Conservation (phyloP, 2,329 filamentous ascomycete genomes). For the Uncinocarpus reesii region DNA sequence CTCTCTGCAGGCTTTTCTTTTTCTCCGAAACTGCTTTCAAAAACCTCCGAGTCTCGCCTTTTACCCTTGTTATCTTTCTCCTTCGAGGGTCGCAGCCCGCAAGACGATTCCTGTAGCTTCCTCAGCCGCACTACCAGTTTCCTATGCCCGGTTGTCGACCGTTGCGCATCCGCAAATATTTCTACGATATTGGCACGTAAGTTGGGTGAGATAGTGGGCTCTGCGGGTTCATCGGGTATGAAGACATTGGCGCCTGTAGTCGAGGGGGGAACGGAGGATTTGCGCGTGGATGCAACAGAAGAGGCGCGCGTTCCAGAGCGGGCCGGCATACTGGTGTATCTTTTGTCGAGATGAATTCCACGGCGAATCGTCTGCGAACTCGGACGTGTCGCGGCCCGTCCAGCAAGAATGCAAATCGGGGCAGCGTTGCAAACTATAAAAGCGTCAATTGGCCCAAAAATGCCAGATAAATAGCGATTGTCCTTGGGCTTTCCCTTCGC, state of each 20-base stretch:
- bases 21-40: conserved; percentile 34
- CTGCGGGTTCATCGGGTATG: conserved; percentile 54
- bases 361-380: too few relatives aligned
- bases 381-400: too few relatives aligned
- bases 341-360: too few relatives aligned
- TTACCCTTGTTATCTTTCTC: conserved; percentile 25
- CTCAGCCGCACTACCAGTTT: conserved; percentile 80
- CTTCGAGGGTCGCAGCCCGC: conserved; percentile 43
- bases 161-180: conserved; percentile 72
- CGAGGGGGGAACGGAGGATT: conserved; percentile 54
- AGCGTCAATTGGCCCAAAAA: too few relatives aligned
- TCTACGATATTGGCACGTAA: conserved; percentile 64
- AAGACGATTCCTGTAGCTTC: conserved; percentile 81
- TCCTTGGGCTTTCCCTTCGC: too few relatives aligned
- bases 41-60: conserved; percentile 14
- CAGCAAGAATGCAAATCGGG: too few relatives aligned
- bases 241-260: conserved; percentile 46
- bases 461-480: neutral
- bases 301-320: conserved; percentile 27
- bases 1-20: conserved; percentile 66
- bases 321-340: too few relatives aligned
- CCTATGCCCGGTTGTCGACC: conserved; percentile 77
- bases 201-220: conserved; percentile 37
- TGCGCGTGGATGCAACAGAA: conserved; percentile 30
- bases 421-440: too few relatives aligned